A percentile compares a stretch with the other conserved stretches of the same genome.
phyloP scores from a whole-genome alignment of 202 grass and related monocot genomes.

The Cymbopogon flexuosus region DNA sequence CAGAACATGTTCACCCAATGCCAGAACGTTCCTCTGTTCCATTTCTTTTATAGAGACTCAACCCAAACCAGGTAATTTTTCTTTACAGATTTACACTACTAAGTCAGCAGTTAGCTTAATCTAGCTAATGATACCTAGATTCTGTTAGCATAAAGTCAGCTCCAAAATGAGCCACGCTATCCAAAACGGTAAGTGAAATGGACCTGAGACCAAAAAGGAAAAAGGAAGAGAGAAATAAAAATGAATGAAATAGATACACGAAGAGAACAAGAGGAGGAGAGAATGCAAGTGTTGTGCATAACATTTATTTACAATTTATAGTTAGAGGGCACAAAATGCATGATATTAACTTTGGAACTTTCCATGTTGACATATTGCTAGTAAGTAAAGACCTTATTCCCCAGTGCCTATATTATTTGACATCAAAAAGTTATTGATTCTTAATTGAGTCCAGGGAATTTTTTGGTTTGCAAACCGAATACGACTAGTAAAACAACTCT shows the following conservation, averaged over 20 bases:
- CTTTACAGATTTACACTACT: slow-evolving; percentile 41
- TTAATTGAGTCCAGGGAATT: not conserved
- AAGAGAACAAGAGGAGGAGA: not conserved
- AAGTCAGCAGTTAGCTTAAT: slow-evolving; percentile 19
- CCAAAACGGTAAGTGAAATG: slow-evolving; percentile 33
- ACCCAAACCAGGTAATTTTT: slow-evolving; percentile 26
- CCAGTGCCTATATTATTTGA: not conserved
- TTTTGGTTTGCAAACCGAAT: not conserved
- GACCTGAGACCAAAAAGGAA: slow-evolving; percentile 36
- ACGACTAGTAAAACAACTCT: slow-evolving; percentile 12
- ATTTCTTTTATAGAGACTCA: slow-evolving; percentile 46
- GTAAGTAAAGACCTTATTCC: not conserved
- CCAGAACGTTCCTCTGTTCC: slow-evolving; percentile 48
- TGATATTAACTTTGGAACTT: not conserved
- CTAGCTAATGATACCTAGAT: slow-evolving; percentile 35
- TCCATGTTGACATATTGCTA: not conserved
- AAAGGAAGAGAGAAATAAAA: slow-evolving; percentile 10
- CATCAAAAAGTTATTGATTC: not conserved
- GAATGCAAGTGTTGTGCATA: not conserved
- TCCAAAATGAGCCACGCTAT: slow-evolving; percentile 17
- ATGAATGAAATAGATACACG: slow-evolving; percentile 20
- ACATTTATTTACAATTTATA: slow-evolving; percentile 23
- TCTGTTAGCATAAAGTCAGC: slow-evolving; percentile 32
- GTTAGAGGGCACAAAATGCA: slow-evolving; percentile 5
- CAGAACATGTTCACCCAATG: slow-evolving; percentile 39